Conservation (phyloP, 495 filamentous ascomycete species). For the Penicillium lividum region DNA sequence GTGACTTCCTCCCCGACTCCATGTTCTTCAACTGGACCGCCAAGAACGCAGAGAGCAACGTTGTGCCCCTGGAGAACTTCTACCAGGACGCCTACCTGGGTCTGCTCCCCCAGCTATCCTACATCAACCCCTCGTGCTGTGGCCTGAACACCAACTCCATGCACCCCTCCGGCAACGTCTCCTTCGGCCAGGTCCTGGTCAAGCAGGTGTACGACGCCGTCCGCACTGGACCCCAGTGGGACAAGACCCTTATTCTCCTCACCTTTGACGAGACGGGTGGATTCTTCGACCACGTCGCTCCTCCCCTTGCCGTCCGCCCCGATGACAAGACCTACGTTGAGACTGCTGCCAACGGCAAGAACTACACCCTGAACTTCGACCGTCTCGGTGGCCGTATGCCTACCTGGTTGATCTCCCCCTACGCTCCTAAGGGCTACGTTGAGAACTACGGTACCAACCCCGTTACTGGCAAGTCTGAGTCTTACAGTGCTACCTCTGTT, state of each 20-base stretch:
- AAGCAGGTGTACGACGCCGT: conserved; percentile 56
- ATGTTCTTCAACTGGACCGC: conserved; percentile 50
- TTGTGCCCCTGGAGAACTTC: conserved; percentile 41
- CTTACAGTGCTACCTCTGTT: conserved; percentile 46
- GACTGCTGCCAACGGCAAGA: conserved; percentile 38
- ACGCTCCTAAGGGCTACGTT: conserved; percentile 40
- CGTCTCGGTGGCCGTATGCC: conserved; percentile 56
- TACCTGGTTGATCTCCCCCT: conserved; percentile 54
- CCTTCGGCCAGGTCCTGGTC: conserved; percentile 50
- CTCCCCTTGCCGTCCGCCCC: conserved; percentile 45
- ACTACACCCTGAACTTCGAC: conserved; percentile 50
- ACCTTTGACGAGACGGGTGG: conserved; percentile 55
- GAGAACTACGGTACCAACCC: conserved; percentile 48
- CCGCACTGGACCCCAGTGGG: conserved; percentile 49
- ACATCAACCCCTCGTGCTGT: conserved; percentile 58
- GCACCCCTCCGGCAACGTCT: conserved; percentile 51
- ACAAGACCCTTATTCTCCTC: conserved; percentile 49
- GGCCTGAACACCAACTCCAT: conserved; percentile 48
- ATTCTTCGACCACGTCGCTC: conserved; percentile 54
- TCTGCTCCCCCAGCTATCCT: conserved; percentile 48
- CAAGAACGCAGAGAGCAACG: conserved; percentile 32
- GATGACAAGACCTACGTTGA: conserved; percentile 51
- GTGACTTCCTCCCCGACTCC: conserved; percentile 36
- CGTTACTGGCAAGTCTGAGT: conserved; percentile 31
- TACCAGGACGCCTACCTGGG: conserved; percentile 46